Evolutionary conservation across 768 basidiomycete genomes (phyloP).

Genomic region (Tulasnella sp.): DNA sequence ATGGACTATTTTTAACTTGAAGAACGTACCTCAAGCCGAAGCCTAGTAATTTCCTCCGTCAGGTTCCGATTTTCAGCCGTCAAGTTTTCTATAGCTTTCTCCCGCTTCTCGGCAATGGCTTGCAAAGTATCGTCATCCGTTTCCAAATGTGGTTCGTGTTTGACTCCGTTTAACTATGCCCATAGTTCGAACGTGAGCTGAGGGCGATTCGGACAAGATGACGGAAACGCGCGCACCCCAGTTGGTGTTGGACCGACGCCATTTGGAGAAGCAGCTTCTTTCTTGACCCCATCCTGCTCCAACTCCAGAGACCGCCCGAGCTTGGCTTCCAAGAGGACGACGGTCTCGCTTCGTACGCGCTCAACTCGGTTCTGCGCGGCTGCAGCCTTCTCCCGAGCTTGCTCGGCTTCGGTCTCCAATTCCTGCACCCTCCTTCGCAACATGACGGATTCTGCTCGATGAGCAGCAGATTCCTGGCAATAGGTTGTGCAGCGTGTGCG

Average conservation of each 20-base stretch:
- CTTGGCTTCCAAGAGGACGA: conserved; percentile 39
- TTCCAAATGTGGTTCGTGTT: not conserved
- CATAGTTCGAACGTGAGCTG: not conserved
- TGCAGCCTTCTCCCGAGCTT: conserved; percentile 45
- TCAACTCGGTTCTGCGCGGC: conserved; percentile 56
- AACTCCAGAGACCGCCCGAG: not conserved
- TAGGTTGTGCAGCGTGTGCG: conserved; percentile 34
- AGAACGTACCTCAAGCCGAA: conserved; percentile 42
- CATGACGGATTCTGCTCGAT: conserved; percentile 52
- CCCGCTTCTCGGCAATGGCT: conserved; percentile 32
- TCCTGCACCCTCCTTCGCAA: conserved; percentile 40
- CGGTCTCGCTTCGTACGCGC: conserved; percentile 48
- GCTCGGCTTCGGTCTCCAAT: conserved; percentile 41
- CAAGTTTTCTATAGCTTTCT: conserved; percentile 43
- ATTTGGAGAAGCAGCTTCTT: conserved; percentile 40
- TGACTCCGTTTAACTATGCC: conserved; percentile 6
- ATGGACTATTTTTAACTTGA: not conserved
- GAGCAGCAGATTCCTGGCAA: conserved; percentile 44
- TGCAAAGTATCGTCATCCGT: conserved; percentile 32
- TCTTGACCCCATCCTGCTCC: conserved; percentile 25
- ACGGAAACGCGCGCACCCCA: conserved; percentile 8
- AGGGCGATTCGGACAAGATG: conserved; percentile 4
- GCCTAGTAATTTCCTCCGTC: conserved; percentile 38
- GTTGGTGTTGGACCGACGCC: conserved; percentile 2
- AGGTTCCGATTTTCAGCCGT: conserved; percentile 35